Conservation (phyloP, 371 early-diverging fungal genomes). For the Coemansia sp. region DNA sequence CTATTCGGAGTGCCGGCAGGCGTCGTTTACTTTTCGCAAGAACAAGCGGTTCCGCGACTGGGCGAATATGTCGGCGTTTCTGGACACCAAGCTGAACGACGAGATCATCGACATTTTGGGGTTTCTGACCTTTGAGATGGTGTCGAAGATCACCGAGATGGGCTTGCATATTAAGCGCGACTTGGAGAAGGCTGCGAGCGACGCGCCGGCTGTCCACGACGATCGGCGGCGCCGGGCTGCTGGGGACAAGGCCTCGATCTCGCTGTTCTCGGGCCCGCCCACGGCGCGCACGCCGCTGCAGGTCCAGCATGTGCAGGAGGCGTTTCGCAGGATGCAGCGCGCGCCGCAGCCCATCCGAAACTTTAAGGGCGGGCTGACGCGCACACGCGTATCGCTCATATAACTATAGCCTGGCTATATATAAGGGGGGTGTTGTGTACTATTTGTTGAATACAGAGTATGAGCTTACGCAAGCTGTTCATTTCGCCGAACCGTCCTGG, state of each 20-base stretch:
- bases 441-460: neutral
- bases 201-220: conserved; percentile 6
- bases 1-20: conserved; percentile 97
- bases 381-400: conserved; percentile 74
- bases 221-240: conserved; percentile 29
- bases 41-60: conserved; percentile 94
- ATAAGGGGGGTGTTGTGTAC: neutral
- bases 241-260: conserved; percentile 49
- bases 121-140: conserved; percentile 95
- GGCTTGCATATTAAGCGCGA: conserved; percentile 75
- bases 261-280: conserved; percentile 75
- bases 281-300: conserved; percentile 78
- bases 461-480: no score
- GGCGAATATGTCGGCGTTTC: conserved; percentile 83
- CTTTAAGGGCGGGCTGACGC: conserved; percentile 74
- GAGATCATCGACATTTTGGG: conserved; percentile 97
- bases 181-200: conserved; percentile 45
- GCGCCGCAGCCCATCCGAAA: conserved; percentile 70
- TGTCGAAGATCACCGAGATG: conserved; percentile 84
- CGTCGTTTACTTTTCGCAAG: conserved; percentile 96
- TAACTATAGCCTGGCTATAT: conserved; percentile 27
- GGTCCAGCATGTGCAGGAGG: conserved; percentile 88
- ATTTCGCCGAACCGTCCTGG: neutral
- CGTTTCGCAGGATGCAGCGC: conserved; percentile 77
- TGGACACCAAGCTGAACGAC: conserved; percentile 86